A percentile compares a stretch with the other conserved stretches of the same genome.
Conservation (phyloP, 1,139 yeast species). For the Suhomyces yuchorum region DNA sequence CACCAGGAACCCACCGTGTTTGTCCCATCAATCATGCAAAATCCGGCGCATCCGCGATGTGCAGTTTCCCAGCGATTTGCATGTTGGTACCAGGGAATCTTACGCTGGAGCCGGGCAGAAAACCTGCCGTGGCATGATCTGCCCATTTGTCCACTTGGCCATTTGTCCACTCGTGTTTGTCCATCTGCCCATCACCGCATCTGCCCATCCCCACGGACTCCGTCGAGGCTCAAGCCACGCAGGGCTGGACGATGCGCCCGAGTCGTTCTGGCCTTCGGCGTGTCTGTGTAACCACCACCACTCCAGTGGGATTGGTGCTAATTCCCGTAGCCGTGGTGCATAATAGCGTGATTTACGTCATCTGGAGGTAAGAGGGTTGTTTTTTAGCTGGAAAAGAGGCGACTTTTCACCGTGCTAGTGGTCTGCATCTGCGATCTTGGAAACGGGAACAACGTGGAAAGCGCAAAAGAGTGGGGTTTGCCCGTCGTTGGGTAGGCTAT, state of each 20-base stretch:
- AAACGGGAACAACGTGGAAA: too few species aligned
- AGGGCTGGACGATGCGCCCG: not conserved
- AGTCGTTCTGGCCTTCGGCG: too few species aligned
- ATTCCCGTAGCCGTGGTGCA: not conserved
- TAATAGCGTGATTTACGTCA: not conserved
- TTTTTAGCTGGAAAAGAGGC: not conserved
- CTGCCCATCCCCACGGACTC: not conserved
- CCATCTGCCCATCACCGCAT: too few species aligned
- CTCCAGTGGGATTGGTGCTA: too few species aligned
- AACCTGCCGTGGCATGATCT: not conserved
- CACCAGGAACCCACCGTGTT: not conserved
- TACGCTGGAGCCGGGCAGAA: not conserved
- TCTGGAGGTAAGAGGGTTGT: not conserved
- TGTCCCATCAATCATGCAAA: not conserved
- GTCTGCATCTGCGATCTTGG: too few species aligned
- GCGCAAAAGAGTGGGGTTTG: too few species aligned
- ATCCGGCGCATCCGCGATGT: not conserved
- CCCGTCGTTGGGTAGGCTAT: too few species aligned
- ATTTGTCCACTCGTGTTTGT: not conserved
- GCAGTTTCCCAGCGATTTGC: not conserved
- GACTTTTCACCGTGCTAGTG: not conserved
- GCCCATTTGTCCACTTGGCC: not conserved
- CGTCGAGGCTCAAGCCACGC: not conserved
- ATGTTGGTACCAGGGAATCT: not conserved
- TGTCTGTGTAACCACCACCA: not conserved